Conservation (phyloP, 2,329 filamentous ascomycete genomes). For the Polychaeton citri region DNA sequence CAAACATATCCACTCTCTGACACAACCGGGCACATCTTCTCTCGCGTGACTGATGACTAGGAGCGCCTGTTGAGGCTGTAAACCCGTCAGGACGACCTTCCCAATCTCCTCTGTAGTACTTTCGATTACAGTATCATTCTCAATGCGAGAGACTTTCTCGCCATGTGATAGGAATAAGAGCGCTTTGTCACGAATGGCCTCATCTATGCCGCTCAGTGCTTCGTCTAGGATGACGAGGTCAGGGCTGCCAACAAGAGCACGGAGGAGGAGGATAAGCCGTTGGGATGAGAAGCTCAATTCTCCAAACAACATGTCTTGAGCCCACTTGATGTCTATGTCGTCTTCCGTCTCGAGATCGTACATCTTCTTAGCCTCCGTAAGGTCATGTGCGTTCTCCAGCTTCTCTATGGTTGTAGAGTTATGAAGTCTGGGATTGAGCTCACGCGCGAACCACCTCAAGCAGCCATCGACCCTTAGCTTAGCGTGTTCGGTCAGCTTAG, state of each 20-base stretch:
- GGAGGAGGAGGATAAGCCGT: constrained; percentile 68
- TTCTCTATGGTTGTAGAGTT: constrained; percentile 4
- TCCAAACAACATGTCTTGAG: constrained; percentile 54
- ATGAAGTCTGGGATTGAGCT: constrained; percentile 48
- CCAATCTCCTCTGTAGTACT: constrained; percentile 27
- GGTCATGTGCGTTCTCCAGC: constrained; percentile 8
- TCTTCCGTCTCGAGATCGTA: constrained; percentile 8
- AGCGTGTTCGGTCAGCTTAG: constrained; percentile 47
- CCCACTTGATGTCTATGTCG: constrained; percentile 42
- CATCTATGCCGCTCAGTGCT: constrained; percentile 38
- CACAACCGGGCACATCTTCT: constrained; percentile 75
- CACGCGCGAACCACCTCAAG: constrained; percentile 63
- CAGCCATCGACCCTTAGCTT: constrained; percentile 51
- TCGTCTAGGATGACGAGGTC: constrained; percentile 39
- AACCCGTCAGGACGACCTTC: constrained; percentile 42
- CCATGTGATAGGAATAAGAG: constrained; percentile 57
- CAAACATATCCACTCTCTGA: constrained; percentile 75
- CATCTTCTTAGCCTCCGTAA: constrained; percentile 14
- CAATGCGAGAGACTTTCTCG: constrained; percentile 14
- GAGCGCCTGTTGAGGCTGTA: constrained; percentile 61
- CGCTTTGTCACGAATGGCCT: constrained; percentile 66
- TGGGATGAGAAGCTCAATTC: constrained; percentile 69
- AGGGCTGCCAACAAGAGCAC: constrained; percentile 31
- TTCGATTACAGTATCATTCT: constrained; percentile 9
- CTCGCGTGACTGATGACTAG: constrained; percentile 86